Base-by-base conservation (phyloP, 1,284 basidiomycete genomes). In the Schizophyllum amplum region DNA sequence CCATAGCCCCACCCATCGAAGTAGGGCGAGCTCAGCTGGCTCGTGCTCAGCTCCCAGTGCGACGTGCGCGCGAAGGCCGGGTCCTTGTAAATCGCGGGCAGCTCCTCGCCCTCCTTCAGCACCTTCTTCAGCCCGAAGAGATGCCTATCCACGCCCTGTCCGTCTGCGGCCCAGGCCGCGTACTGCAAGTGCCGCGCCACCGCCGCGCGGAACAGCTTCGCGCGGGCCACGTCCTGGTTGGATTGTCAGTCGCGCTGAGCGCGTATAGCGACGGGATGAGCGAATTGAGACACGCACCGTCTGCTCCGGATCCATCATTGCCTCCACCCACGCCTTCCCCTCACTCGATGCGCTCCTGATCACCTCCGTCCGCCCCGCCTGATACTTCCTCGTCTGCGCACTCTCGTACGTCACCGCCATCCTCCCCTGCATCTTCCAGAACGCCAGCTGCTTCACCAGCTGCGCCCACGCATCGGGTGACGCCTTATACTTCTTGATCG, bases 1-100 rank as follows among this genome's bases (percentile, higher is more conserved):
- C 95, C 95, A 69, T 96, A 98, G 26, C 96, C 96, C 95, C 96
- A 98, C 42, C 94, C 94, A 64, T 95, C 91, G 53, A 99, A 78
- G 70, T 82, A 93, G 59, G 82, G 81, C 55, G 84, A 88, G 55
- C 87, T 90, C 61, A 99, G 77, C 71, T 98, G 91, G 63, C 86
- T 90, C 4, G 96, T 99, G 51, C 87, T 92, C 62, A 99, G 74
- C 71, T 94, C 90, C 97, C 96, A 99, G 69, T 94, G 91, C 55
- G 71, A 83, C 47, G 86, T 90, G 69, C 79, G 78, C 11, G 75
- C 69, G 66, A 82, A 97, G 17, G 87, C 84, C 53, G 77, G 74
- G 67, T 99, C 95, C 56, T 72, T 80, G 77, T 93, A 98, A 11
- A 98, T 74, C 58, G 74, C 82, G 0, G 94, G 94, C 46, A 89